A percentile compares a stretch with the other conserved stretches of the same genome.
phyloP scores from a whole-genome alignment of 2,329 filamentous ascomycete genomes.

The Penicillium glabrum region DNA sequence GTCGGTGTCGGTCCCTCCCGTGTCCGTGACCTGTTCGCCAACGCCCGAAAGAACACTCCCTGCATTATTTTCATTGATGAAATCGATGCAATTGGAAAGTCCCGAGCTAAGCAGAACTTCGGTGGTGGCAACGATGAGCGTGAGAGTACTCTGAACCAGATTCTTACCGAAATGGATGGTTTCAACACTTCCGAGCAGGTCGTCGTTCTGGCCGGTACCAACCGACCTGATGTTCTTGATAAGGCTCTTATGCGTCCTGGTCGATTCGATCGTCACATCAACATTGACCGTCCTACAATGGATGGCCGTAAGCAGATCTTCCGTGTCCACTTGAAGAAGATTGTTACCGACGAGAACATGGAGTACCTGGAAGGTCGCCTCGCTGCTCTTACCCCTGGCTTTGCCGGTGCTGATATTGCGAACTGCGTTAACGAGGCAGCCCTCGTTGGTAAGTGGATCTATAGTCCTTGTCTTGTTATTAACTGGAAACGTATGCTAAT shows the following conservation, averaged over 20 bases:
- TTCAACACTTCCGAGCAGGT: slow-evolving; percentile 98
- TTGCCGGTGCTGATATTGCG: slow-evolving; percentile 96
- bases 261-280: slow-evolving; percentile 94
- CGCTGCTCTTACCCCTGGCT: slow-evolving; percentile 89
- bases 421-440: slow-evolving; percentile 98
- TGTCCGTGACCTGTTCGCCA: slow-evolving; percentile 91
- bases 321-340: slow-evolving; percentile 88
- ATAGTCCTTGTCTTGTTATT: slow-evolving; percentile 13
- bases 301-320: slow-evolving; percentile 96
- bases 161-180: slow-evolving; percentile 98
- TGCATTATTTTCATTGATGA: slow-evolving; percentile 99
- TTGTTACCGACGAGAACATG: slow-evolving; percentile 86
- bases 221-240: slow-evolving; percentile 90
- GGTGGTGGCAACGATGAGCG: slow-evolving; percentile 95
- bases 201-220: slow-evolving; percentile 94
- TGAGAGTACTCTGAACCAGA: slow-evolving; percentile 96
- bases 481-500: slow-evolving; percentile 41
- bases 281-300: slow-evolving; percentile 94
- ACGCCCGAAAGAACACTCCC: slow-evolving; percentile 90
- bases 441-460: slow-evolving; percentile 71
- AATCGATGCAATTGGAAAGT: slow-evolving; percentile 95
- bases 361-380: slow-evolving; percentile 86
- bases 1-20: slow-evolving; percentile 96
- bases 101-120: slow-evolving; percentile 77
- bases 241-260: slow-evolving; percentile 95